Evolutionary conservation across 2,329 filamentous ascomycete genomes (phyloP).

Genomic region (Colletotrichum brevisporum): DNA sequence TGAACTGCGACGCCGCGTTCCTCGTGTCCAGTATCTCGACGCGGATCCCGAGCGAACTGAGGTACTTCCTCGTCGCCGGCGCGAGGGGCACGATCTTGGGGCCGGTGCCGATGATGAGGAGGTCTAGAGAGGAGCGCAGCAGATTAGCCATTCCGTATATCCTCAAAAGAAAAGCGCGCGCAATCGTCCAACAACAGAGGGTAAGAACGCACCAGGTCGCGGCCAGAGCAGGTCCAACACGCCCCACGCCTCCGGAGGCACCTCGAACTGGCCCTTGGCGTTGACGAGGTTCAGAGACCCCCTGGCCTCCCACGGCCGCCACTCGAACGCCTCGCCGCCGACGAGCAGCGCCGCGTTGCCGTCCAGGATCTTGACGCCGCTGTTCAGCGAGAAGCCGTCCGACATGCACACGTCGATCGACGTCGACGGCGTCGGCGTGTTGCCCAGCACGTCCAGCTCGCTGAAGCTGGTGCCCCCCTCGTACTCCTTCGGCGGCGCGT

Average conservation of each 20-base stretch:
- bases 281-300: constrained; percentile 71
- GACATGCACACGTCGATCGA: constrained; percentile 85
- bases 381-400: constrained; percentile 90
- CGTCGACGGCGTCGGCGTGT: constrained; percentile 82
- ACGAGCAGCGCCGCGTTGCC: constrained; percentile 84
- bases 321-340: constrained; percentile 88
- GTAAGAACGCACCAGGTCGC: constrained; percentile 78
- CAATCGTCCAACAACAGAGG: neutral
- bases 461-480: constrained; percentile 73
- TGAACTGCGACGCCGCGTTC: constrained; percentile 95
- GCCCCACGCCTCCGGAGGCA: constrained; percentile 79
- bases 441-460: constrained; percentile 83
- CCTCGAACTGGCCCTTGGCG: constrained; percentile 84
- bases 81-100: constrained; percentile 81
- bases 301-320: constrained; percentile 82
- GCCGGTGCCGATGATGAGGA: constrained; percentile 91
- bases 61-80: constrained; percentile 77
- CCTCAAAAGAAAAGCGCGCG: neutral
- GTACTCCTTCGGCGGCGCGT: constrained; percentile 26
- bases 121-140: constrained; percentile 66
- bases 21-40: constrained; percentile 92
- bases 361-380: constrained; percentile 78
- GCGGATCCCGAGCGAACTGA: constrained; percentile 85
- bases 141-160: constrained; percentile 2
- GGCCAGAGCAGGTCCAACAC: constrained; percentile 86